Conservation (phyloP, 2,329 filamentous ascomycete species). For the Neonectria neomacrospora region DNA sequence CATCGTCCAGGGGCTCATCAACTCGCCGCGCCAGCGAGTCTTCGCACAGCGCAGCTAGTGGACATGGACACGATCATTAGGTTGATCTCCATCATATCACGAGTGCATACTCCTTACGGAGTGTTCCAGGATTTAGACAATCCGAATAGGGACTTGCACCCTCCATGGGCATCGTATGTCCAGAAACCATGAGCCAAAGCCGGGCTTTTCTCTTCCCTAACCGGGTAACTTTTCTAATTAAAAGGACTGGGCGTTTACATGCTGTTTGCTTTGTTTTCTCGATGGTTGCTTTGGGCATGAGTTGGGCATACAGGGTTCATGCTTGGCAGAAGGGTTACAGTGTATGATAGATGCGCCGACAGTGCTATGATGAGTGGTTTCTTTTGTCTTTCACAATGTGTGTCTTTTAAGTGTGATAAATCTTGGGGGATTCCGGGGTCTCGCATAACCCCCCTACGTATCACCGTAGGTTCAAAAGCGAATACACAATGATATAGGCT, state of each 20-base stretch:
- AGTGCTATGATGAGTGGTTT: slow-evolving; percentile 12
- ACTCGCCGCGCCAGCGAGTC: slow-evolving; percentile 51
- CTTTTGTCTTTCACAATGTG: not conserved
- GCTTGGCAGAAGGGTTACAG: slow-evolving; percentile 19
- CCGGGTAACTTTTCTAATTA: slow-evolving; percentile 34
- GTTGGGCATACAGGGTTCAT: slow-evolving; percentile 14
- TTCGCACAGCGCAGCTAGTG: slow-evolving; percentile 39
- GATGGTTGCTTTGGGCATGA: slow-evolving; percentile 5
- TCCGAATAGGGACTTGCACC: not conserved
- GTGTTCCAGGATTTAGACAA: slow-evolving; percentile 3
- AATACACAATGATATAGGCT: not conserved
- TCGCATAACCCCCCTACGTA: not conserved
- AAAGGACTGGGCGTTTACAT: slow-evolving; percentile 38
- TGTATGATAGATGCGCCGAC: slow-evolving; percentile 29
- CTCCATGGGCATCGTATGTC: slow-evolving; percentile 2
- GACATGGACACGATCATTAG: slow-evolving; percentile 30
- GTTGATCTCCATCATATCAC: not conserved
- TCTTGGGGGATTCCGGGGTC: too few species aligned
- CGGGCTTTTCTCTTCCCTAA: slow-evolving; percentile 19
- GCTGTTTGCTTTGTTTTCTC: slow-evolving; percentile 23
- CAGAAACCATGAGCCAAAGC: slow-evolving; percentile 12
- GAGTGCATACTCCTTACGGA: not conserved
- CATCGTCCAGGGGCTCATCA: slow-evolving; percentile 50
- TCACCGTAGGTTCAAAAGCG: not conserved
- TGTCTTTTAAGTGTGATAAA: not conserved